Base-by-base conservation (phyloP, 1,284 basidiomycete genomes). In the Kwoniella shivajii region DNA sequence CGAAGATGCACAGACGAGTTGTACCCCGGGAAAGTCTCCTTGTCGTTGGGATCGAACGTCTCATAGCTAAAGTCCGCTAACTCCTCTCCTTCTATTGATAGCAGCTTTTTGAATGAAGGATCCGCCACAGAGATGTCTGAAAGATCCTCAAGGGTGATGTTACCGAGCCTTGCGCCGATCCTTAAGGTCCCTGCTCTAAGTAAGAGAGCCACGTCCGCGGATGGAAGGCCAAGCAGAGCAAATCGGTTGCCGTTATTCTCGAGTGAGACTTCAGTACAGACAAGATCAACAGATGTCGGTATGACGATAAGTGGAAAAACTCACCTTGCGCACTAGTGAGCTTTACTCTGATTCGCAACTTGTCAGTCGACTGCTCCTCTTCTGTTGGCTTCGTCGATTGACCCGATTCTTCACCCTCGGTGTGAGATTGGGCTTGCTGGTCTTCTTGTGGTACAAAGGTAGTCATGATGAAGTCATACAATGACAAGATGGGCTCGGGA, bases 391-490 rank as follows among this genome's bases (percentile, higher is more conserved):
- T 54, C 41, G 26, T n/a, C 24, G 30, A 59, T 53, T 53, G 68
- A 37, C 56, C 57, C 13, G 50, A 54, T 50, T 55, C 54, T 14
- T 24, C 52, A 20, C 61, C 51, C 24, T 22, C 54, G 6, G 39
- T 38, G 24, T 41, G 56, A 33, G 13, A 20, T n/a, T 24, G 43
- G 20, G 26, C n/a, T 44, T 54, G 56, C 45, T 36, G 42, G 30
- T 77, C 71, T 47, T 79, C 66, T 24, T 81, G 74, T 4, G 88
- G 85, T 14, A 92, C 89, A 75, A 97, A 97, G 0, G 94, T 96
- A 6, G 90, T 89, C 89, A 99, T 96, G 77, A 99, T 87, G 80
- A 97, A 98, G 78, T 99, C 93, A 77, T 98, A 99, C 10, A 99
- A 80, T 2, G 88, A 84, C 38, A 99, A 81, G 44, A 99, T 88